phyloP scores from a whole-genome alignment of 148 eudicot genomes.

The Dianthus caryophyllus region DNA sequence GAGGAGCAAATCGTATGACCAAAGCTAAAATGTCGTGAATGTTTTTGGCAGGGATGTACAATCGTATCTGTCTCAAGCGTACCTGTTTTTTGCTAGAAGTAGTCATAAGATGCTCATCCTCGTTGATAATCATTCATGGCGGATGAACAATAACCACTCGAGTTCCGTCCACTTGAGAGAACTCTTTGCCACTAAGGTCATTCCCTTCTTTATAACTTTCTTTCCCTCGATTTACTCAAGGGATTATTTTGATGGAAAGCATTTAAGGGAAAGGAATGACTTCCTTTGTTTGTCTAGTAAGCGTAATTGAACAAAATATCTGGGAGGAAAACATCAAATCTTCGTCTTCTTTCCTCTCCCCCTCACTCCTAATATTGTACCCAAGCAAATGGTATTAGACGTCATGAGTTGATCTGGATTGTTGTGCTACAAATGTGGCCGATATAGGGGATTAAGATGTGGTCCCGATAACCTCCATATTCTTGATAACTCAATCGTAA shows the following conservation, averaged over 20 bases:
- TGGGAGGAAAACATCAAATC: too few species aligned
- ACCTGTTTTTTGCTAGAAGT: constrained; percentile 63
- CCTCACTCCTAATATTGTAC: too few species aligned
- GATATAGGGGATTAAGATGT: too few species aligned
- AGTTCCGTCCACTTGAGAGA: constrained; percentile 67
- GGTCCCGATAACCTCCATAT: too few species aligned
- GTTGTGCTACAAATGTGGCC: too few species aligned
- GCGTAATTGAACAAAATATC: neutral
- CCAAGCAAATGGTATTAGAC: too few species aligned
- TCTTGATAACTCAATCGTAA: too few species aligned
- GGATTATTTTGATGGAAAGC: neutral
- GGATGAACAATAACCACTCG: constrained; percentile 39
- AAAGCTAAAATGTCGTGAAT: neutral
- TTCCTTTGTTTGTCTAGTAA: neutral
- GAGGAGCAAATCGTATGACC: neutral
- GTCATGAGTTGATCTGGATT: too few species aligned
- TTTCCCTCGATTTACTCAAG: neutral
- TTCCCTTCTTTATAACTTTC: constrained; percentile 2
- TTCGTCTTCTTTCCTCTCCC: too few species aligned
- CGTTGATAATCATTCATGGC: constrained; percentile 95
- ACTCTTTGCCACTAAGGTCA: constrained; percentile 89
- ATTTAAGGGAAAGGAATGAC: neutral
- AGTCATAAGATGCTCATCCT: constrained; percentile 65
- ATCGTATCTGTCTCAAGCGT: constrained; percentile 88
- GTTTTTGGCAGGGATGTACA: constrained; percentile 71